Evolutionary conservation across 306 rosid species (phyloP), one percentile per base, ranked within the genome.

Genomic region (Myrica gale): DNA sequence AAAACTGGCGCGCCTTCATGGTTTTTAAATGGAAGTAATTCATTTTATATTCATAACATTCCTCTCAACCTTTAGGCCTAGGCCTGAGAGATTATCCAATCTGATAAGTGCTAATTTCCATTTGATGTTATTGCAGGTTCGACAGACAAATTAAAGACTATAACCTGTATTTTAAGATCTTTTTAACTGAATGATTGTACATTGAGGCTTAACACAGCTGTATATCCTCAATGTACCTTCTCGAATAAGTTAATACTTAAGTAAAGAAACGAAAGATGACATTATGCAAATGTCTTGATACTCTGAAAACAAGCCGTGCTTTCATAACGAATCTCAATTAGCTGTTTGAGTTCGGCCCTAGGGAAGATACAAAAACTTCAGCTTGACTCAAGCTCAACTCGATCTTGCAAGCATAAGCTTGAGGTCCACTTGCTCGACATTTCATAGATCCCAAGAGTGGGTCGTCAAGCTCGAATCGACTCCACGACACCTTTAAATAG

Each of bases 331-430:
- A 48, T 48, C 11, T 48, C 53, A 48, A 15, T 12, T 15, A 12
- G 11, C 37, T 32, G 8, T 11, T 52, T n/a, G 57, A 52, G 57
- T 52, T 52, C 17, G 57, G 57, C 19, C 57, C 57, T 32, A 52
- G 17, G 15, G 20, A 19, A 16, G 6, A 13, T 52, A 32, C 68
- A 10, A 37, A 11, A 61, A n/a, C 68, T 61, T 8, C 4, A 61
- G 43, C 45, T 26, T 32, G 42, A 32, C 19, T 61, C 68, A 32
- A 61, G 68, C 68, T 61, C 68, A 61, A 61, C 68, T 61, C 7
- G n/a, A 61, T 5, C 45, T 26, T 61, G 44, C 26, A 61, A 37
- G 32, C 42, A 61, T 13, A 61, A 12, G 8, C 44, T 32, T 60
- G 67, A 23, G 44, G 43, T 9, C 32, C 26, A 1, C 43, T 60